phyloP scores from a whole-genome alignment of 768 basidiomycete species.

The Pleurotus platypus region DNA sequence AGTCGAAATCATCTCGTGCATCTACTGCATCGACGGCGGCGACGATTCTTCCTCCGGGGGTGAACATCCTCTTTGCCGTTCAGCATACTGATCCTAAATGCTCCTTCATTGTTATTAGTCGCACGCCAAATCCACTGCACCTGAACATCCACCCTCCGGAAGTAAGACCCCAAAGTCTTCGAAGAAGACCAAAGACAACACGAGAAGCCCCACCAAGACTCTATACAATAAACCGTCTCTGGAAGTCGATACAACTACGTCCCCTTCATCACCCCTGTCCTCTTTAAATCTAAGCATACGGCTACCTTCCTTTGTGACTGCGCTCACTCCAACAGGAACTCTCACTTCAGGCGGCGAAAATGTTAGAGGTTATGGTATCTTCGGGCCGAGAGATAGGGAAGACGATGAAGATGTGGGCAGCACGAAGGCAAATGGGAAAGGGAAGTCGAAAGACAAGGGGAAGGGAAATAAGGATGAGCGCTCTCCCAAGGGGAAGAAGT shows the following conservation, averaged over 20 bases:
- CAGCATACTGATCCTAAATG: no score
- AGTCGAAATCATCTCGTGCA: conserved; percentile 15
- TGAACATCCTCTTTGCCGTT: not conserved
- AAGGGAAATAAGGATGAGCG: conserved; percentile 22
- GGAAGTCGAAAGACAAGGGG: conserved; percentile 15
- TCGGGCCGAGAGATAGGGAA: not conserved
- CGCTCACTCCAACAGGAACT: not conserved
- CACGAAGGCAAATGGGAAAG: conserved; percentile 14
- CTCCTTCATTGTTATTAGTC: no score
- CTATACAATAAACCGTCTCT: not conserved
- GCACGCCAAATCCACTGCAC: not conserved
- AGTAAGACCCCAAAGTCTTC: conserved; percentile 3
- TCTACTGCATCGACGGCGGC: conserved; percentile 10
- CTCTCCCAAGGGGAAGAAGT: conserved; percentile 21
- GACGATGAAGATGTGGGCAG: not conserved
- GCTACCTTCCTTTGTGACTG: conserved; percentile 2
- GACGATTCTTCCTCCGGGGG: not conserved
- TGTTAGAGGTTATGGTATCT: conserved; percentile 1
- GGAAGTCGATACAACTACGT: conserved; percentile 1
- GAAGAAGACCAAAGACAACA: not conserved
- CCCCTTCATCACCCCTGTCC: not conserved
- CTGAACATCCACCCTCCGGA: not conserved
- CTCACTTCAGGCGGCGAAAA: conserved; percentile 4
- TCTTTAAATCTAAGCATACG: conserved; percentile 5
- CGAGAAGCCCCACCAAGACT: not conserved